phyloP scores from a whole-genome alignment of 2,329 filamentous ascomycete genomes.

The Fusarium circinatum region DNA sequence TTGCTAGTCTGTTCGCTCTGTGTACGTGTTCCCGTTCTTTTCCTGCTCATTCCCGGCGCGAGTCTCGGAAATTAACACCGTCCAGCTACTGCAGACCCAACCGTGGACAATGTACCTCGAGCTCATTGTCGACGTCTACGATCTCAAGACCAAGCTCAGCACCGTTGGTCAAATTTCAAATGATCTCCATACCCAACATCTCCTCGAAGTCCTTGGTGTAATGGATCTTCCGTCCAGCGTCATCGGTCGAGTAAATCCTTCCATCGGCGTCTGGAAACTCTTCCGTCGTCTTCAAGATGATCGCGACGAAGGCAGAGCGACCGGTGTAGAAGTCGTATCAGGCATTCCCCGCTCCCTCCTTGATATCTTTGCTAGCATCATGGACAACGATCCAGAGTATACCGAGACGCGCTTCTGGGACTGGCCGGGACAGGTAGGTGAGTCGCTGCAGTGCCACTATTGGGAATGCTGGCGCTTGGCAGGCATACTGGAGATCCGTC shows the following conservation, averaged over 20 bases:
- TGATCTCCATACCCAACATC: conserved; percentile 25
- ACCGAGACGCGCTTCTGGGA: conserved; percentile 34
- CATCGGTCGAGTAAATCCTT: conserved; percentile 21
- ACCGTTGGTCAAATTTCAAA: conserved; percentile 12
- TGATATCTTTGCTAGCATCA: conserved; percentile 31
- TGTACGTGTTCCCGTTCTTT: conserved; percentile 15
- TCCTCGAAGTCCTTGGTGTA: conserved; percentile 36
- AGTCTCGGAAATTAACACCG: not conserved
- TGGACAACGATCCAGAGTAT: conserved; percentile 35
- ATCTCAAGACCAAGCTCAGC: conserved; percentile 21
- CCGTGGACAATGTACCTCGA: conserved; percentile 40
- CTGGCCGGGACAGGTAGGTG: conserved; percentile 37
- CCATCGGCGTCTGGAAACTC: conserved; percentile 39
- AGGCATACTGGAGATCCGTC: conserved; percentile 35
- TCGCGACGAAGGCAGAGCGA: conserved; percentile 5
- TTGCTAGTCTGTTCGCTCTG: conserved; percentile 36
- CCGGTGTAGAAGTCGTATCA: conserved; percentile 32
- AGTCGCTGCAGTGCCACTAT: conserved; percentile 34
- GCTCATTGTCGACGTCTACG: conserved; percentile 36
- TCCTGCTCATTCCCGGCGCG: not conserved
- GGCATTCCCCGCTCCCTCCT: conserved; percentile 35
- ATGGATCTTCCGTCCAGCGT: conserved; percentile 39
- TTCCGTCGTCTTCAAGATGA: conserved; percentile 32
- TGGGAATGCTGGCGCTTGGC: conserved; percentile 41
- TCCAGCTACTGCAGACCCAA: conserved; percentile 36